phyloP scores from a whole-genome alignment of 495 filamentous ascomycete species.

The Hypoxylon perforatum region DNA sequence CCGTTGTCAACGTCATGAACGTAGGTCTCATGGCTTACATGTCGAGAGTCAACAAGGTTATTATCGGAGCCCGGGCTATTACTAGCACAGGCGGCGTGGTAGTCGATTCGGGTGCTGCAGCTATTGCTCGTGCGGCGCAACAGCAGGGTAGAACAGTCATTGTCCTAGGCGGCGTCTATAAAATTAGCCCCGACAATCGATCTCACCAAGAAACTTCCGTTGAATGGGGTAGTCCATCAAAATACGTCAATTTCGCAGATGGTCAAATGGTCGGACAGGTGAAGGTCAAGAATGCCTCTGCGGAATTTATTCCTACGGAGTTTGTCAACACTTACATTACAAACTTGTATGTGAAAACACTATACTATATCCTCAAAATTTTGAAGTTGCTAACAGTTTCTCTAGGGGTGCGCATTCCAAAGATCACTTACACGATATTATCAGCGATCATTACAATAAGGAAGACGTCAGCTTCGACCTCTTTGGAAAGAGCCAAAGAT shows the following conservation, averaged over 20 bases:
- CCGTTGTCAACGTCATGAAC: conserved; percentile 83
- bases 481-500: conserved; percentile 43
- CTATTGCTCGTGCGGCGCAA: conserved; percentile 84
- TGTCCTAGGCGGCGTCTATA: conserved; percentile 86
- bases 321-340: conserved; percentile 90
- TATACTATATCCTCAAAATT: not conserved
- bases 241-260: conserved; percentile 77
- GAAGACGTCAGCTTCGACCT: conserved; percentile 79
- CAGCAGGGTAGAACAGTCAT: conserved; percentile 83
- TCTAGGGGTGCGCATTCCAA: conserved; percentile 80
- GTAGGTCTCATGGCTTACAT: conserved; percentile 90
- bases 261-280: conserved; percentile 78
- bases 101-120: conserved; percentile 78
- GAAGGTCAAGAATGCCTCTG: conserved; percentile 81
- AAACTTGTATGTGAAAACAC: conserved; percentile 75
- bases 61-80: conserved; percentile 85
- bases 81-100: conserved; percentile 87
- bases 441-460: conserved; percentile 84
- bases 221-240: conserved; percentile 82
- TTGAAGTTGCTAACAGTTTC: conserved; percentile 43
- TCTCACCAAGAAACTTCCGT: conserved; percentile 80
- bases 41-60: conserved; percentile 93
- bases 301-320: conserved; percentile 84
- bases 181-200: conserved; percentile 88
- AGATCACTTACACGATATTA: conserved; percentile 82